Evolutionary conservation across 1,284 basidiomycete genomes (phyloP).

Genomic region (Heliocybe sulcata): DNA sequence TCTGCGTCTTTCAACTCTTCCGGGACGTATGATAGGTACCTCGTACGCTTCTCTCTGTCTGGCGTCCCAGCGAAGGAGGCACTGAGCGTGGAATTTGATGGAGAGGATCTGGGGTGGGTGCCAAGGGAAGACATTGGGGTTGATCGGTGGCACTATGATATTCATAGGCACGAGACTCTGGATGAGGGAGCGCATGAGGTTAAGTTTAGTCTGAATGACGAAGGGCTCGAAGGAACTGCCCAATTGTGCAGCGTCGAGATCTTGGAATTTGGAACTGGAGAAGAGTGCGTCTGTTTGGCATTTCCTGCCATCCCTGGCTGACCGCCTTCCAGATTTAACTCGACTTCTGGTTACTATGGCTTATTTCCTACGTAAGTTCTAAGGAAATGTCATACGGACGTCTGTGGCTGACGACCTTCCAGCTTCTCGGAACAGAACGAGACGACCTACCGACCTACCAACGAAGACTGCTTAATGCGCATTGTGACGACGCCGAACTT

Average conservation of each 20-base stretch:
- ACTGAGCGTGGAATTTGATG: conserved; percentile 58
- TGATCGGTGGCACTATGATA: conserved; percentile 71
- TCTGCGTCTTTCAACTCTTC: conserved; percentile 55
- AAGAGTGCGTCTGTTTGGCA: conserved; percentile 39
- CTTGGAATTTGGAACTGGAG: conserved; percentile 64
- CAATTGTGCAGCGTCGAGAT: conserved; percentile 75
- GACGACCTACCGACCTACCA: conserved; percentile 70
- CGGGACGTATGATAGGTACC: conserved; percentile 53
- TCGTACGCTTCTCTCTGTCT: conserved; percentile 71
- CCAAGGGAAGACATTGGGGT: conserved; percentile 48
- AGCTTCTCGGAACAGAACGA: conserved; percentile 55
- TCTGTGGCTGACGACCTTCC: conserved; percentile 5
- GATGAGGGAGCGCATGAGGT: conserved; percentile 45
- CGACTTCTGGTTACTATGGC: conserved; percentile 53
- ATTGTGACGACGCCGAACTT: conserved; percentile 64
- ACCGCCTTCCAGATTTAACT: conserved; percentile 48
- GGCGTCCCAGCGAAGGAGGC: conserved; percentile 57
- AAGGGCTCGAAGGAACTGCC: conserved; percentile 44
- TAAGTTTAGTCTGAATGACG: conserved; percentile 48
- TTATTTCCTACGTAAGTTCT: conserved; percentile 64
- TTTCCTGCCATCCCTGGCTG: conserved; percentile 2
- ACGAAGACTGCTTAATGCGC: conserved; percentile 83
- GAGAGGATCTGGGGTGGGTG: conserved; percentile 47
- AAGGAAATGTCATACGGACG: conserved; percentile 1
- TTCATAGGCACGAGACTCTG: conserved; percentile 34